Conservation (phyloP, 1,284 basidiomycete species). For the Ustilago cynodontis region DNA sequence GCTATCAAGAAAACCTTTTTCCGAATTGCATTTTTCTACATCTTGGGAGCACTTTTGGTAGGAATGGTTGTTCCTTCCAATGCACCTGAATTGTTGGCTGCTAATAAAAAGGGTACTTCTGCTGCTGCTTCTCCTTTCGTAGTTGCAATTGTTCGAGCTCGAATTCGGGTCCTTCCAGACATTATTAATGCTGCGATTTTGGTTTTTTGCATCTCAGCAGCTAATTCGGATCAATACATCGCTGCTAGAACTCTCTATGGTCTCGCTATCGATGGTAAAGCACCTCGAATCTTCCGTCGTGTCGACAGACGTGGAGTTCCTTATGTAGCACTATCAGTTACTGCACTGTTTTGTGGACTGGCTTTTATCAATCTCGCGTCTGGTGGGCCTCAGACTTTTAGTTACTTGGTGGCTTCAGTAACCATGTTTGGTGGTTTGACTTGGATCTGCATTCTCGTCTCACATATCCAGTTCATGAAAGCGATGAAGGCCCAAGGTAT, state of each 20-base stretch:
- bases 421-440: conserved; percentile 73
- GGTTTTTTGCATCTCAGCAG: conserved; percentile 70
- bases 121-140: conserved; percentile 81
- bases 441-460: conserved; percentile 77
- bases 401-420: conserved; percentile 41
- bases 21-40: conserved; percentile 80
- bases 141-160: conserved; percentile 76
- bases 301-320: conserved; percentile 73
- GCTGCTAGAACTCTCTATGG: conserved; percentile 74
- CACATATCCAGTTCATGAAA: conserved; percentile 82
- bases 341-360: conserved; percentile 75
- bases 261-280: conserved; percentile 74
- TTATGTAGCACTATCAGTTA: conserved; percentile 73
- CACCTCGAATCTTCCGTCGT: conserved; percentile 73
- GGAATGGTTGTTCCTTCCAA: conserved; percentile 62
- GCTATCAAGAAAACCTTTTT: conserved; percentile 75
- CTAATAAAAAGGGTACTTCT: conserved; percentile 41
- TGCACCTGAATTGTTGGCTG: conserved; percentile 37
- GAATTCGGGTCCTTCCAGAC: conserved; percentile 79
- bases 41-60: conserved; percentile 72
- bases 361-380: conserved; percentile 76
- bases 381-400: conserved; percentile 73
- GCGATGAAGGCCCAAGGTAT: conserved; percentile 82
- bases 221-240: conserved; percentile 74
- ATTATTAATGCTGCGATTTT: conserved; percentile 73